These are phyloP conservation scores for Gentiana macrophylla DNA, from an alignment of 257 asterid species.

Conservation along the genomic window DNA sequence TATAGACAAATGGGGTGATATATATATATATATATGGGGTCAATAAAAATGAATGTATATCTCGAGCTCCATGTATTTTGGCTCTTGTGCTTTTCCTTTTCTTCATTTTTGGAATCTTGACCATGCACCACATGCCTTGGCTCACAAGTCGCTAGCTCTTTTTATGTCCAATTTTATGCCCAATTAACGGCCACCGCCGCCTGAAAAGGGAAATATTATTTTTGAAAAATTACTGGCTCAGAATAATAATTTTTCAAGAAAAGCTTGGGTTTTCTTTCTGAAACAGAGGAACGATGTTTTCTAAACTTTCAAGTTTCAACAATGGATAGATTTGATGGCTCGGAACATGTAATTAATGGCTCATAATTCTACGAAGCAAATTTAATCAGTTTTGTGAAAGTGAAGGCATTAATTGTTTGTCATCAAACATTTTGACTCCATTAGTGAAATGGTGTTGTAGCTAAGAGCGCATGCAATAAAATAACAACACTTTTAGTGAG, in stretches of 20 bases:
- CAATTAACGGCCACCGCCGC: neutral
- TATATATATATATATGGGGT: neutral
- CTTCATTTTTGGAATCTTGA: constrained; percentile 33
- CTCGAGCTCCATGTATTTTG: constrained; percentile 17
- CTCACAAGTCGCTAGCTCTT: constrained; percentile 14
- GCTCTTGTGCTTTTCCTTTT: constrained; percentile 31
- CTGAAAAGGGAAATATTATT: neutral
- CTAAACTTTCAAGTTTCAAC: no score
- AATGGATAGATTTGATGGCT: no score
- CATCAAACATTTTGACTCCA: no score
- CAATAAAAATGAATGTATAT: constrained; percentile 2
- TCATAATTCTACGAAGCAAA: no score
- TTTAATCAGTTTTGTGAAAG: no score
- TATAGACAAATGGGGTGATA: neutral
- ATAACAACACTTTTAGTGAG: no score
- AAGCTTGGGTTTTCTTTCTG: neutral
- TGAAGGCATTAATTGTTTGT: no score
- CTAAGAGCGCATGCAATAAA: no score
- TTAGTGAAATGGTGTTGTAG: no score
- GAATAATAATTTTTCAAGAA: neutral
- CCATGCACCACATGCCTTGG: constrained; percentile 9
- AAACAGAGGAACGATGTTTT: neutral
- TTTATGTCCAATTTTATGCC: constrained; percentile 3
- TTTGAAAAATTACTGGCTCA: no score
- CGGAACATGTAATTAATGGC: no score